These are phyloP conservation scores for Gaultheria prostrata DNA, from an alignment of 148 eudicot species.

Conservation along the genomic window DNA sequence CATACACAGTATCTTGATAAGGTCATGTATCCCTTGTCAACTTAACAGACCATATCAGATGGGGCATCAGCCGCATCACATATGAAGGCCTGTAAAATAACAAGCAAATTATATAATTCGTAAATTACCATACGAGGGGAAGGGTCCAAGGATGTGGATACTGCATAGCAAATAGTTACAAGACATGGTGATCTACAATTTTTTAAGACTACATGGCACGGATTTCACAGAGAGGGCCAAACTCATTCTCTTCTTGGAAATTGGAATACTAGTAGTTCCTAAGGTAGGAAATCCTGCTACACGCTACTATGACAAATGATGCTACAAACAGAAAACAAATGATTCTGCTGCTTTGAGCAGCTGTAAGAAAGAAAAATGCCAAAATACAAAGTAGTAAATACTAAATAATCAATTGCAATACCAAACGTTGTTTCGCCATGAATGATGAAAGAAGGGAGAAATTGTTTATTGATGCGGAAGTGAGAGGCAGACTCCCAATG, in stretches of 20 bases:
- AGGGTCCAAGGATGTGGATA: conserved; percentile 3
- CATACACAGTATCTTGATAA: not conserved
- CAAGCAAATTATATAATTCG: not conserved
- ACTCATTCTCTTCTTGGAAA: not conserved
- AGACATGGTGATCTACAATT: not conserved
- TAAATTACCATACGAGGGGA: not conserved
- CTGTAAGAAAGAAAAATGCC: not conserved
- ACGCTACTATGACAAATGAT: not conserved
- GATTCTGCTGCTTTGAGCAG: not conserved
- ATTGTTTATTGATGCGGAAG: not conserved
- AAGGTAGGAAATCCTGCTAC: not conserved
- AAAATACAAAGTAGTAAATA: not conserved
- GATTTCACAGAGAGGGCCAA: too few species aligned
- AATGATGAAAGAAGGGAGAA: not conserved
- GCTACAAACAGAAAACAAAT: not conserved
- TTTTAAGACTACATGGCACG: not conserved
- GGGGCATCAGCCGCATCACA: not conserved
- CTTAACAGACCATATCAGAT: not conserved
- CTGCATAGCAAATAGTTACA: not conserved
- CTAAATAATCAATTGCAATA: not conserved
- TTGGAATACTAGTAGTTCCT: not conserved
- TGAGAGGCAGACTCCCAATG: not conserved
- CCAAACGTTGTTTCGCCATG: not conserved
- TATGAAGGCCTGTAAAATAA: not conserved
- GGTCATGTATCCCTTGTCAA: not conserved